Evolutionary conservation across 177 flowering plant genomes (phyloP).

Genomic region (Vitis hybrid): DNA sequence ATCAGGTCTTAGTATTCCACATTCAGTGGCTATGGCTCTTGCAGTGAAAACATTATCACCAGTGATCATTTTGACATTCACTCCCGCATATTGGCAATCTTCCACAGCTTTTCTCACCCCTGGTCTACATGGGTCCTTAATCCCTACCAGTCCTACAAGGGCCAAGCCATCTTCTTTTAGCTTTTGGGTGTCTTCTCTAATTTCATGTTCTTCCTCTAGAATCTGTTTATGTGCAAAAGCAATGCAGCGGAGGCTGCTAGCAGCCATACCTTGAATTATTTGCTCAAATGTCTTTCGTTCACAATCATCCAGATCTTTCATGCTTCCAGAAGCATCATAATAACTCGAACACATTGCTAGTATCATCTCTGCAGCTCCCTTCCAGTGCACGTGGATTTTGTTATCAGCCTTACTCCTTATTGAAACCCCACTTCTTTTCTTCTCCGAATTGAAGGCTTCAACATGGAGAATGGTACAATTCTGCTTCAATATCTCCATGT

Average conservation of each 20-base stretch:
- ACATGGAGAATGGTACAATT: constrained; percentile 27
- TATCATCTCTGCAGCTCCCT: constrained; percentile 66
- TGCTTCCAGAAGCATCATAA: constrained; percentile 35
- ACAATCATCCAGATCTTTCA: constrained; percentile 23
- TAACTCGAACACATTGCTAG: constrained; percentile 49
- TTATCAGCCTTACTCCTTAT: constrained; percentile 27
- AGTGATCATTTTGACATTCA: constrained; percentile 53
- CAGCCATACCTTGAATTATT: constrained; percentile 55
- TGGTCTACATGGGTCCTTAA: constrained; percentile 58
- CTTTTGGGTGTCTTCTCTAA: constrained; percentile 6
- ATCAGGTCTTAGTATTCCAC: constrained; percentile 45
- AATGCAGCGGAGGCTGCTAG: constrained; percentile 51
- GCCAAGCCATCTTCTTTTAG: constrained; percentile 27
- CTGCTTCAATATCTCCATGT: constrained; percentile 36
- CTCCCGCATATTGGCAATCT: constrained; percentile 46
- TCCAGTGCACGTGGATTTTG: constrained; percentile 45
- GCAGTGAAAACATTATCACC: constrained; percentile 62
- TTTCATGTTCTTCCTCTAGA: constrained; percentile 10
- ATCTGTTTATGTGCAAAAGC: constrained; percentile 46
- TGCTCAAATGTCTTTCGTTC: constrained; percentile 27
- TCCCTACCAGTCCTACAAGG: constrained; percentile 43
- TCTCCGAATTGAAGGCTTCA: constrained; percentile 55
- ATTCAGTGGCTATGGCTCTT: constrained; percentile 56
- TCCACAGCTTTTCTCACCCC: constrained; percentile 46
- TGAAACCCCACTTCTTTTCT: constrained; percentile 50